These are phyloP conservation scores for Cocos nucifera DNA, from an alignment of 176 grass and related monocot genomes.

Conservation along the genomic window DNA sequence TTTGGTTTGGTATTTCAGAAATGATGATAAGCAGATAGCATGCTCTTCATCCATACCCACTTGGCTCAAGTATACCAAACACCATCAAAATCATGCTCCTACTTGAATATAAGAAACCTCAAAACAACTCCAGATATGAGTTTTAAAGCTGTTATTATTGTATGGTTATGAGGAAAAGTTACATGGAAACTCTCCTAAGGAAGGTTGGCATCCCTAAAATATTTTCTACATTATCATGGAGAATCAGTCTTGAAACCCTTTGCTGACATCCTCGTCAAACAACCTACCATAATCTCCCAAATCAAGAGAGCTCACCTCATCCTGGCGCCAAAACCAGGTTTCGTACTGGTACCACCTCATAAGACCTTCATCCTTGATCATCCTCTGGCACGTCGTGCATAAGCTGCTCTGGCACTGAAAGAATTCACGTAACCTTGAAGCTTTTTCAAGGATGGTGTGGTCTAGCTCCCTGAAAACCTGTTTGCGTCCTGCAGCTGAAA, in stretches of 20 bases:
- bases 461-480: constrained; percentile 63
- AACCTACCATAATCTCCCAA: constrained; percentile 61
- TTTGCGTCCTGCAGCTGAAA: constrained; percentile 33
- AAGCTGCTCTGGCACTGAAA: constrained; percentile 54
- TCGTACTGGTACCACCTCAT: constrained; percentile 97
- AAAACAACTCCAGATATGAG: no score
- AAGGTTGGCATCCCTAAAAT: constrained; percentile 5
- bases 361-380: constrained; percentile 75
- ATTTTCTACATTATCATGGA: constrained; percentile 19
- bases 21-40: no score
- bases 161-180: no score
- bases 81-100: constrained; percentile 16
- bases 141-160: no score
- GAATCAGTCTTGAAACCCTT: constrained; percentile 31
- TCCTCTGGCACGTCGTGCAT: constrained; percentile 67
- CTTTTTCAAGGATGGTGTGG: constrained; percentile 32
- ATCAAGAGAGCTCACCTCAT: constrained; percentile 81
- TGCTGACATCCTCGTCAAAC: constrained; percentile 67
- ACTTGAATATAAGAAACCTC: no score
- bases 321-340: constrained; percentile 75
- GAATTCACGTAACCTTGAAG: constrained; percentile 56
- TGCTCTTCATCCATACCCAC: no score
- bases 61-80: not conserved
- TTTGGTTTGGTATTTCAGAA: no score
- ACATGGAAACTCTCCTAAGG: no score